Percentiles rank a stretch among this genome's conserved stretches.
These are phyloP conservation scores for Zasmidium cellare DNA, from an alignment of 2,329 filamentous ascomycete genomes.

Conservation along the genomic window DNA sequence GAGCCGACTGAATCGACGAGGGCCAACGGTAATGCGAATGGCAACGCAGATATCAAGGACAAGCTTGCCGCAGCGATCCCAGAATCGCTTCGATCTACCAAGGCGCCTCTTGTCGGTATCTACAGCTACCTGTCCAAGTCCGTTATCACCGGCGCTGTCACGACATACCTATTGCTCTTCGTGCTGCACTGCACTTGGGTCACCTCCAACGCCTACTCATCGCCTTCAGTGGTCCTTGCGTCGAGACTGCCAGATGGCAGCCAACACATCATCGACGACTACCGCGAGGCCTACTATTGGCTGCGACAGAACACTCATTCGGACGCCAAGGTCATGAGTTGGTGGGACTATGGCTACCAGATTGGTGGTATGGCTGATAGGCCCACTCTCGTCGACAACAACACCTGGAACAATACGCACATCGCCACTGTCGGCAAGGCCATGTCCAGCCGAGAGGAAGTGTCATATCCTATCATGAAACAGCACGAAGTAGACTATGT, in stretches of 20 bases:
- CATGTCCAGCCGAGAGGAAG: conserved; percentile 96
- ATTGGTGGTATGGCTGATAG: conserved; percentile 99
- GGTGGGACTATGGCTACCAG: conserved; percentile 99
- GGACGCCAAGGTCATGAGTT: conserved; percentile 98
- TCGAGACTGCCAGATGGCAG: conserved; percentile 90
- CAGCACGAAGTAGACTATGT: conserved; percentile 99
- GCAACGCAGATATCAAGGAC: conserved; percentile 48
- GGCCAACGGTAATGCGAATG: conserved; percentile 41
- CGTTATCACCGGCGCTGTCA: conserved; percentile 70
- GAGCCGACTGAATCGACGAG: conserved; percentile 36
- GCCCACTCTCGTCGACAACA: conserved; percentile 97
- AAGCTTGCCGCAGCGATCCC: conserved; percentile 55
- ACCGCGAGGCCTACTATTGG: conserved; percentile 99
- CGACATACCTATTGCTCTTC: conserved; percentile 84
- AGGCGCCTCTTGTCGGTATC: conserved; percentile 76
- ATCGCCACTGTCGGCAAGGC: conserved; percentile 99
- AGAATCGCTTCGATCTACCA: conserved; percentile 67
- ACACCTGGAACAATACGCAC: conserved; percentile 99
- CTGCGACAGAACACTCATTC: conserved; percentile 93
- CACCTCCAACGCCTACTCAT: conserved; percentile 97
- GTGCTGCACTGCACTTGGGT: conserved; percentile 99
- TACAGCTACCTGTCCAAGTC: conserved; percentile 78
- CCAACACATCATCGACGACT: conserved; percentile 98
- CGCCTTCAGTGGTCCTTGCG: conserved; percentile 92
- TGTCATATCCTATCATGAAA: conserved; percentile 97